A percentile compares a stretch with the other conserved stretches of the same genome.
These are phyloP conservation scores for Plantago rigida DNA, from an alignment of 305 asterid genomes.

Conservation along the genomic window DNA sequence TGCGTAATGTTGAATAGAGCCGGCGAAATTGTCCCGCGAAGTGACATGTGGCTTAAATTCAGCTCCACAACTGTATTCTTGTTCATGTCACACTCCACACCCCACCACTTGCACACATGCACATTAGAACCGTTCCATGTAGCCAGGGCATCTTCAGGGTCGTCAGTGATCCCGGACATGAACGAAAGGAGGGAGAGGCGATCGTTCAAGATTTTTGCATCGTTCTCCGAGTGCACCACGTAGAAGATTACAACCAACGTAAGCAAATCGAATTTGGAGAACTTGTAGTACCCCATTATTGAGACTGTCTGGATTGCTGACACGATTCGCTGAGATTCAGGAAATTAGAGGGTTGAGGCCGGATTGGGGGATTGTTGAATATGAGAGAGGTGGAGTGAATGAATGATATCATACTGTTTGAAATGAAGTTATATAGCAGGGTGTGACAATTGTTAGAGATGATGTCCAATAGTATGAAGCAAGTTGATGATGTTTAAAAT, in stretches of 20 bases:
- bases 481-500: slow-evolving; percentile 15
- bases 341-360: background rate
- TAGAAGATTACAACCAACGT: slow-evolving; percentile 32
- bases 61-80: slow-evolving; percentile 44
- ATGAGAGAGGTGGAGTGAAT: slow-evolving; percentile 13
- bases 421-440: slow-evolving; percentile 19
- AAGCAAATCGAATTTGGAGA: slow-evolving; percentile 34
- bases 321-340: background rate
- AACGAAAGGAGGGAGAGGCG: slow-evolving; percentile 53
- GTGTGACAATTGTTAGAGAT: slow-evolving; percentile 17
- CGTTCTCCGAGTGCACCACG: slow-evolving; percentile 30
- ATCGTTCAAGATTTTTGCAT: slow-evolving; percentile 33
- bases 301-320: too few relatives aligned
- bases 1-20: slow-evolving; percentile 41
- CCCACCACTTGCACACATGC: slow-evolving; percentile 59
- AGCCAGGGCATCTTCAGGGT: slow-evolving; percentile 41
- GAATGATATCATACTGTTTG: slow-evolving; percentile 12
- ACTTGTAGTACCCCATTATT: slow-evolving; percentile 39
- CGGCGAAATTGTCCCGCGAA: slow-evolving; percentile 54
- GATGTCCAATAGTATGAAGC: slow-evolving; percentile 24
- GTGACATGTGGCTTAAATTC: slow-evolving; percentile 47
- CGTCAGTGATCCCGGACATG: slow-evolving; percentile 41
- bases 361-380: background rate
- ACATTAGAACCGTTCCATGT: slow-evolving; percentile 46
- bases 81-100: slow-evolving; percentile 42